phyloP scores from a whole-genome alignment of 2,329 filamentous ascomycete species.

The Trematosphaeria pertusa region DNA sequence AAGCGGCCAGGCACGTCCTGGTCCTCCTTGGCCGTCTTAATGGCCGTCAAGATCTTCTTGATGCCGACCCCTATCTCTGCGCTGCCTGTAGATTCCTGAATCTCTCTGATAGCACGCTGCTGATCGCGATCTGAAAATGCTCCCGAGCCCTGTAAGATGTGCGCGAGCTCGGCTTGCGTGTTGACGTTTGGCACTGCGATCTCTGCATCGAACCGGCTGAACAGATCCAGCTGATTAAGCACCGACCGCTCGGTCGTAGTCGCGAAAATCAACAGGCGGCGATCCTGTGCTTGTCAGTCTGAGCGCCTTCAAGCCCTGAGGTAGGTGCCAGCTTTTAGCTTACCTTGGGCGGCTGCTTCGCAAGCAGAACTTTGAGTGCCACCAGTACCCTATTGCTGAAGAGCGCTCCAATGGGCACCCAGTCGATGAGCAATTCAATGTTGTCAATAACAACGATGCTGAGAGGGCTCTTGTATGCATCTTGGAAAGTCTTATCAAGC shows the following conservation, averaged over 20 bases:
- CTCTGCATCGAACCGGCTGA: constrained; percentile 79
- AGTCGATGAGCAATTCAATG: constrained; percentile 90
- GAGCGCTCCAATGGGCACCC: constrained; percentile 88
- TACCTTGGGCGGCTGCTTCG: constrained; percentile 77
- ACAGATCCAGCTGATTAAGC: constrained; percentile 81
- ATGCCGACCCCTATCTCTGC: constrained; percentile 79
- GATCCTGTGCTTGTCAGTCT: constrained; percentile 59
- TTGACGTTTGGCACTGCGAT: constrained; percentile 82
- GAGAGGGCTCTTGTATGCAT: constrained; percentile 90
- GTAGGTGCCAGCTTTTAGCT: no score
- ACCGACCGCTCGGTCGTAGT: constrained; percentile 84
- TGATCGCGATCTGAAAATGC: constrained; percentile 70
- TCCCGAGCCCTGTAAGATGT: constrained; percentile 71
- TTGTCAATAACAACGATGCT: constrained; percentile 94
- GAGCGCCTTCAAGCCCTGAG: neutral
- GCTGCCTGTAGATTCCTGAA: constrained; percentile 70
- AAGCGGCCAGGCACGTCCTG: constrained; percentile 63
- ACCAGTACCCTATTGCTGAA: constrained; percentile 86
- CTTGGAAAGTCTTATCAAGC: constrained; percentile 85
- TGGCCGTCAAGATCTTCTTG: constrained; percentile 74
- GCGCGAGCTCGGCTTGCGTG: constrained; percentile 68
- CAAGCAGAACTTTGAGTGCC: constrained; percentile 77
- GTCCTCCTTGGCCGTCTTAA: constrained; percentile 73
- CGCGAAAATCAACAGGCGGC: constrained; percentile 84
- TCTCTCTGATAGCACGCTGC: constrained; percentile 65